Evolutionary conservation across 2,329 filamentous ascomycete species (phyloP), one percentile per base, ranked within the genome.

Genomic region (Penicillium glabrum): DNA sequence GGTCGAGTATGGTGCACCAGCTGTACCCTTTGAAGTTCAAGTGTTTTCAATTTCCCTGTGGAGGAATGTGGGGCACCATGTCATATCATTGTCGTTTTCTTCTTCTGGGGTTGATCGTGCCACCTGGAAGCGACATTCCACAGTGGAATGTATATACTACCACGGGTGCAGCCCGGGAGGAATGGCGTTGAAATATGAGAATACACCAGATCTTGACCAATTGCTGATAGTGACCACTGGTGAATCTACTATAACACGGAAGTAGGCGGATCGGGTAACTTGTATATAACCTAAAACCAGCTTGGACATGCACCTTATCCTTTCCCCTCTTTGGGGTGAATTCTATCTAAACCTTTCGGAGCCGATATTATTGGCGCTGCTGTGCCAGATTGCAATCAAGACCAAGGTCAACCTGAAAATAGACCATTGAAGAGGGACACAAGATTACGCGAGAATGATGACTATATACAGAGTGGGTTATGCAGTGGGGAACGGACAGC

Each of bases 381-480:
- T 33, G 47, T 37, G 33, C 35, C 21, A 51, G 46, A 48, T 65
- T 63, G 44, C 29, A 53, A 62, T 61, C 49, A 56, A 51, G 62
- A 21, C 51, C 23, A 53, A 27, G 21, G 37, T 35, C 37, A 49
- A 37, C 29, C 44, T 29, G 51, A n/a, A 29, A 14, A 21, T 13
- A 48, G n/a, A 13, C 35, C 16, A 39, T 21, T 29, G 4, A 46
- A 46, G 16, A n/a, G 33, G 51, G n/a, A 27, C 19, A 33, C 23
- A 35, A 46, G 48, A 61, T 61, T 61, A 62, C 56, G 61, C 56
- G 58, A 55, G 56, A 55, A 55, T 62, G 61, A 62, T 61, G 52
- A 56, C 53, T 59, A 57, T 19, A 45, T 26, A 19, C 11, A 27
- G 43, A 26, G 50, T 61, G 59, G 57, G 47, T 53, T 44, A 50